A percentile compares a stretch with the other conserved stretches of the same genome.
phyloP scores from a whole-genome alignment of 768 basidiomycete species.

The Ephemerocybe angulata region DNA sequence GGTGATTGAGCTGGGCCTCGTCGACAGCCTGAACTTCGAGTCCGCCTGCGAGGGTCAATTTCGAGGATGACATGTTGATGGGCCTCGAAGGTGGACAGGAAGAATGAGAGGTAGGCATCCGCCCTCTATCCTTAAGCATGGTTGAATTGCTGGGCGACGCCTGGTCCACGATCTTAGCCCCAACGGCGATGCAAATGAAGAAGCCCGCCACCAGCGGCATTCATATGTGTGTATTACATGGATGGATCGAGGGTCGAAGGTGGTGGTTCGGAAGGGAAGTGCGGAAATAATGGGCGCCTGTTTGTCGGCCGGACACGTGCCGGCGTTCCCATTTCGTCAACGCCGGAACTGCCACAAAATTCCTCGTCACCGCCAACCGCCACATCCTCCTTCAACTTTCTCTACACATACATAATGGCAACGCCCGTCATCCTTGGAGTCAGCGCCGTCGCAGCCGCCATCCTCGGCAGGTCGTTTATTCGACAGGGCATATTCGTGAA shows the following conservation, averaged over 20 bases:
- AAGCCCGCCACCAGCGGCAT: no score
- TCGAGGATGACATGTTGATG: not conserved
- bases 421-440: constrained; percentile 76
- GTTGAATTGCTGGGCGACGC: no score
- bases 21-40: constrained; percentile 27
- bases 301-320: constrained; percentile 1
- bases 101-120: no score
- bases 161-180: not conserved
- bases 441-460: constrained; percentile 70
- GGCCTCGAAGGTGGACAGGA: constrained; percentile 11
- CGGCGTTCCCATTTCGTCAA: not conserved
- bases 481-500: constrained; percentile 59
- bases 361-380: not conserved
- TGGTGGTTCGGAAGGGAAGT: not conserved
- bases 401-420: constrained; percentile 52
- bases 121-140: no score
- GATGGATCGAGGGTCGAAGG: not conserved
- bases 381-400: not conserved
- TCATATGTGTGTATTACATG: not conserved
- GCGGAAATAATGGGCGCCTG: not conserved
- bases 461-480: constrained; percentile 69
- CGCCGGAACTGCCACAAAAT: not conserved
- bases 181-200: no score
- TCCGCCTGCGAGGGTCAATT: constrained; percentile 2
- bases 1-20: constrained; percentile 21